Base-by-base conservation (phyloP, 495 filamentous ascomycete species). In the Terfezia claveryi region DNA sequence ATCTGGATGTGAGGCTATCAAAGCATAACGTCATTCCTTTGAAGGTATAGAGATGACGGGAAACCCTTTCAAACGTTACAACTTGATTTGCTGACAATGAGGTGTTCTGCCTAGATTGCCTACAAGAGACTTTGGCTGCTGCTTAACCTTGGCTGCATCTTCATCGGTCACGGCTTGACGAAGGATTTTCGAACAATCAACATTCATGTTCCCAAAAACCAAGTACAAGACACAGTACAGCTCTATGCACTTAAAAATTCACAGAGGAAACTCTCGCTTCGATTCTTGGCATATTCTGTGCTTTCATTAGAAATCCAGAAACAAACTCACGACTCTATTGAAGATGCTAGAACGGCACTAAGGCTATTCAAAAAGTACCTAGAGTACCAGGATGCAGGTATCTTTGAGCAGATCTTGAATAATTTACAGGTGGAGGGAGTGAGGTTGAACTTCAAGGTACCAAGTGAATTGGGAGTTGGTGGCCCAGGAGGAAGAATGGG, bases 81-180 rank as follows among this genome's bases (percentile, higher is more conserved):
- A 32, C 27, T 32, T 32, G 2, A 32, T 32, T 27, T 32, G 27
- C 27, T 32, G 27, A 32, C 27, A 32, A 32, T 32, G 27, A 0
- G 27, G 27, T 32, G 27, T 32, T 7, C 27, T 32, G 27, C 8
- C 17, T 20, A 46, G 41, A 46, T 46, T 16, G 89, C 87, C 8
- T 96, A 96, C 72, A 99, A 96, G 65, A 94, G 94, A 63, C 79
- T 99, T 36, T 99, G 91, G 91, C 75, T 96, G 11, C 77, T 99
- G 8, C 76, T 96, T 9, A 96, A 99, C 64, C 74, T 95, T 1
- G 91, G 92, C 36, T 93, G 85, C 68, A 73, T 83, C 50, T 99
- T 99, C 67, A 78, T 99, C 36, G 91, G 91, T 8, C 91, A 99
- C 66, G 86, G 87, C 9, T 70, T 99, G 23, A 79, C 80, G 51